These are phyloP conservation scores for Diaporthe velutina DNA, from an alignment of 2,329 filamentous ascomycete genomes.

Conservation along the genomic window DNA sequence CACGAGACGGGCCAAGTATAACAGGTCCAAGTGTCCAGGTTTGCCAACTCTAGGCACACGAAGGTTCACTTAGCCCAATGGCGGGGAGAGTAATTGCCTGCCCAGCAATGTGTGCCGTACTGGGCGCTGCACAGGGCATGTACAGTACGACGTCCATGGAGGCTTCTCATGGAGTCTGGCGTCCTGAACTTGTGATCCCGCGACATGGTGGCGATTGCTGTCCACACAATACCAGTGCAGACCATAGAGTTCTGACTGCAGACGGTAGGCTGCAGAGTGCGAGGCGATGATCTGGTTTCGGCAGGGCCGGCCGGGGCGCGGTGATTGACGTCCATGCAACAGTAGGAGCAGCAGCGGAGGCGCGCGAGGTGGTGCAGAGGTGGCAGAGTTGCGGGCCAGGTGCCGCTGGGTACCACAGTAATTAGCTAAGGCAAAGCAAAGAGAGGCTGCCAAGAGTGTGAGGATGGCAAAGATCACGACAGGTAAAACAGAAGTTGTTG, in stretches of 20 bases:
- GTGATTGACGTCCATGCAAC: neutral
- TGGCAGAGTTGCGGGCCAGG: neutral
- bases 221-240: neutral
- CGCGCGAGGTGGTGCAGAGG: neutral
- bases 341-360: conserved; percentile 2
- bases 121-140: neutral
- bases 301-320: conserved; percentile 1
- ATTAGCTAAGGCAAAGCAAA: neutral
- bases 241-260: neutral
- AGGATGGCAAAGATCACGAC: neutral
- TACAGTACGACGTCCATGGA: neutral
- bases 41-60: neutral
- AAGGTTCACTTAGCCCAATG: neutral
- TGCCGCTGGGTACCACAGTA: neutral
- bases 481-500: conserved; percentile 17
- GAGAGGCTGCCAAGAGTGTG: conserved; percentile 6
- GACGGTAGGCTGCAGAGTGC: neutral
- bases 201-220: neutral
- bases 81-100: neutral
- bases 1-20: conserved; percentile 16
- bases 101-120: neutral
- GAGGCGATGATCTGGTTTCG: conserved; percentile 20
- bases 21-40: neutral
- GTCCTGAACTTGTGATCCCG: neutral
- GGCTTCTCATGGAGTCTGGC: neutral